Evolutionary conservation across 257 asterid genomes (phyloP).

Genomic region (Ligustrum vulgare): DNA sequence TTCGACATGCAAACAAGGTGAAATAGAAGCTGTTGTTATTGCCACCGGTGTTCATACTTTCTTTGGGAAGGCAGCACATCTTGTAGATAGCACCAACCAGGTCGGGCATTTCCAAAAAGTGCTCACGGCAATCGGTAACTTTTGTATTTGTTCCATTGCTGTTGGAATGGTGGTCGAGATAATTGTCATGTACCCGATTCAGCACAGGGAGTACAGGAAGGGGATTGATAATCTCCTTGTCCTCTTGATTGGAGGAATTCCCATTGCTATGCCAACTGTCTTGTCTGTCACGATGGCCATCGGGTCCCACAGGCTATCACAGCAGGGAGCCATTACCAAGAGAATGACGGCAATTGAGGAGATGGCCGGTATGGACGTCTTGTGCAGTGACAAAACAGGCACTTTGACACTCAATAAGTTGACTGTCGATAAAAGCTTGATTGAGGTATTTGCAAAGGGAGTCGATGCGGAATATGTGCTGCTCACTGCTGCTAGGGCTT

Average conservation of each 20-base stretch:
- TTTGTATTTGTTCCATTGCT: constrained; percentile 87
- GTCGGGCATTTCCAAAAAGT: constrained; percentile 97
- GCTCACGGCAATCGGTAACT: constrained; percentile 87
- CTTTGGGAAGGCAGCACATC: constrained; percentile 97
- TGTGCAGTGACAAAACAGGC: constrained; percentile 95
- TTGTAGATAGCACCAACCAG: constrained; percentile 89
- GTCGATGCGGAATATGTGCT: constrained; percentile 62
- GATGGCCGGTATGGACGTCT: constrained; percentile 93
- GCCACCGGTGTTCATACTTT: constrained; percentile 97
- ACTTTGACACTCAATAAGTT: constrained; percentile 84
- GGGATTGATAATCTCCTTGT: constrained; percentile 90
- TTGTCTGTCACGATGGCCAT: constrained; percentile 94
- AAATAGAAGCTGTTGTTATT: constrained; percentile 85
- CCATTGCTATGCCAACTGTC: constrained; percentile 97
- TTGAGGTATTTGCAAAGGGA: constrained; percentile 75
- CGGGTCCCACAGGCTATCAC: constrained; percentile 89
- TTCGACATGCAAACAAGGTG: constrained; percentile 95
- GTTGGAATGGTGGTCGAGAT: constrained; percentile 78
- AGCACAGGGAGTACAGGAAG: constrained; percentile 66
- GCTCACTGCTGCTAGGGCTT: constrained; percentile 86
- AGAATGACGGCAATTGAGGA: constrained; percentile 98
- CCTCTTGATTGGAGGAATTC: constrained; percentile 87
- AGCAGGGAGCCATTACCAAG: constrained; percentile 94
- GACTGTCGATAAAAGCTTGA: constrained; percentile 64
- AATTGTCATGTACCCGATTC: constrained; percentile 89